Base-by-base conservation (phyloP, 352 stramenopile genomes). In the Globisporangium perplexum region DNA sequence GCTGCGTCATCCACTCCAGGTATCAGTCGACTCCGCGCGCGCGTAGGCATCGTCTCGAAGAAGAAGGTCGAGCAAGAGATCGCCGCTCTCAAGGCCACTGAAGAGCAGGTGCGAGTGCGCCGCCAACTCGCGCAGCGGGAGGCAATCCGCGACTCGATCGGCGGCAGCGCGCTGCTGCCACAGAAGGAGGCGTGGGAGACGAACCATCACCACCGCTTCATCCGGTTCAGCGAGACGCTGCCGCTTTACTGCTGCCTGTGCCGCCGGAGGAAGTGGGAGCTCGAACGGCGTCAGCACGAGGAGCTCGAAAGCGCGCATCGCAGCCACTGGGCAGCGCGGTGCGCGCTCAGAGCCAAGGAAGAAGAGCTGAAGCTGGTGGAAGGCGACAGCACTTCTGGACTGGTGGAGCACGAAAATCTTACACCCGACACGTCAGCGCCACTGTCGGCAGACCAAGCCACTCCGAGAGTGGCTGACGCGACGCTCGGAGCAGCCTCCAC, bases 191-290 rank as follows among this genome's bases (percentile, higher is more conserved):
- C 81, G 35, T 90, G 79, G 79, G 72, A 86, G 55, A 84, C 77
- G 43, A 70, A 85, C 11, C 77, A 90, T 31, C 79, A 88, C 2
- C 79, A 90, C 53, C 74, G 77, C 23, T 73, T 73, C 15, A 85
- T 90, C 47, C 69, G 65, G 4, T 61, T 77, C 30, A 23, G 54
- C 0, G 23, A 56, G 3, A 39, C 23, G 47, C 17, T 73, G 3
- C 68, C 69, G 0, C 12, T 77, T 4, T 88, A 75, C 55, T 90
- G 79, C 54, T 88, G 79, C 44, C 44, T 90, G 22, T 90, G 77
- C 53, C 68, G 79, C 22, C 59, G 77, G 18, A 55, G 64, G n/a
- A 82, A 80, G 31, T 90, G 77, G 77, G 77, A 90, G 46, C 17
- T 83, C 24, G 66, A 54, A 55, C 66, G 76, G 8, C 61, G 62